Evolutionary conservation across 768 basidiomycete species (phyloP), one percentile per base, ranked within the genome.

Genomic region (Pluteus cervinus): DNA sequence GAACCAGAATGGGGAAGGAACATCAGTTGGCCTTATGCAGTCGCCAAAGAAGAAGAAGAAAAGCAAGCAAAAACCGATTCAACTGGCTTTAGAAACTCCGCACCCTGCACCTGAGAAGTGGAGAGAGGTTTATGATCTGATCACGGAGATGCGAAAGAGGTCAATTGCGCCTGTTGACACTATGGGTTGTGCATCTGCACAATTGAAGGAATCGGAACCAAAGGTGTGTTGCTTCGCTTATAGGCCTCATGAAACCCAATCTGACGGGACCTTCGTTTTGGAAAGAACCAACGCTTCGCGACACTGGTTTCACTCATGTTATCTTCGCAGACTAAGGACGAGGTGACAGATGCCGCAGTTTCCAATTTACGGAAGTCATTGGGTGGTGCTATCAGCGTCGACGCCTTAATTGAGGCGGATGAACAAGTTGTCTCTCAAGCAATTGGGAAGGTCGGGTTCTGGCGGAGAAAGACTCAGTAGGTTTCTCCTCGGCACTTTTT

Each of bases 301-400:
- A 88, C 84, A 4, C 77, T 99, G 15, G 75, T 99, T 5, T 89
- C 92, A 3, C 69, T 99, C 30, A 96, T 97, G 90, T 73, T 98
- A 2, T 91, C 87, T 7, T 90, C 90, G 2, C 94, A 98, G 56
- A 97, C 94, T 4, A 97, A 93, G 51, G 92, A 94, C 53, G 79
- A 87, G 49, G 82, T 91, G 12, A 90, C 86, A 0, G 76, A 86
- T 39, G 75, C 81, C 0, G 93, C 93, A 0, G 75, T 93, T 1
- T 54, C 62, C 2, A 86, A 82, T 42, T 71, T 97, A 2, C 80
- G 90, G 12, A 52, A 55, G 2, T 75, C 79, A 0, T 56, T 99
- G 3, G 86, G 88, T 1, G 89, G 88, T 1, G 80, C 75, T n/a
- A 56, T 99, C 16, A 81, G 80, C 1, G 65, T 93, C 1, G 71